These are phyloP conservation scores for Kalmanozyma brasiliensis DNA, from an alignment of 1,284 basidiomycete species.

Conservation along the genomic window DNA sequence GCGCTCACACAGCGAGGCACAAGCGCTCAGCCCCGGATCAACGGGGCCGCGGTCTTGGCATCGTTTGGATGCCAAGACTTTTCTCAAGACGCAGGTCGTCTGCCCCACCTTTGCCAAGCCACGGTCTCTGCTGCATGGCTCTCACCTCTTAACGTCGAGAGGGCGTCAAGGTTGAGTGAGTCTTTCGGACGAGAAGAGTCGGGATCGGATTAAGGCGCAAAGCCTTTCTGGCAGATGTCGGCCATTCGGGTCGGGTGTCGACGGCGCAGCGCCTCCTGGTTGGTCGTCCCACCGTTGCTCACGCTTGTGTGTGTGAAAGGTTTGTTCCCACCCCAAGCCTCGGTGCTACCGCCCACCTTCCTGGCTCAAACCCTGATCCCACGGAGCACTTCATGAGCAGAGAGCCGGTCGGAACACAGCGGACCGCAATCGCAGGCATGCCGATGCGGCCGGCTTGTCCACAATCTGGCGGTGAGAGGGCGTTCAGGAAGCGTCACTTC, in stretches of 20 bases:
- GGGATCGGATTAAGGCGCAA: too few relatives aligned
- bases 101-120: conserved; percentile 3
- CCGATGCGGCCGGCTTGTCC: background rate
- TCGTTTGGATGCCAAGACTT: conserved; percentile 36
- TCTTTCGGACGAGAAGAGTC: conserved; percentile 14
- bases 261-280: too few relatives aligned
- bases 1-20: background rate
- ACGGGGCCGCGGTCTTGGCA: conserved; percentile 39
- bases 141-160: background rate
- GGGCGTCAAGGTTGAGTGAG: too few relatives aligned
- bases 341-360: too few relatives aligned
- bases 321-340: too few relatives aligned
- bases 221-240: background rate
- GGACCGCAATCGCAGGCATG: background rate
- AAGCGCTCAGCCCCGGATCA: background rate
- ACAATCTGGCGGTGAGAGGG: background rate
- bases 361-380: too few relatives aligned
- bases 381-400: background rate
- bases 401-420: background rate
- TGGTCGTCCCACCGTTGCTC: too few relatives aligned
- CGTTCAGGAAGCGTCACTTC: background rate
- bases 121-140: background rate
- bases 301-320: too few relatives aligned
- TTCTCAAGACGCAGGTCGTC: conserved; percentile 7
- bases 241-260: too few relatives aligned